These are phyloP conservation scores for Mucor mucedo DNA, from an alignment of 371 early-diverging fungal species.

Conservation along the genomic window DNA sequence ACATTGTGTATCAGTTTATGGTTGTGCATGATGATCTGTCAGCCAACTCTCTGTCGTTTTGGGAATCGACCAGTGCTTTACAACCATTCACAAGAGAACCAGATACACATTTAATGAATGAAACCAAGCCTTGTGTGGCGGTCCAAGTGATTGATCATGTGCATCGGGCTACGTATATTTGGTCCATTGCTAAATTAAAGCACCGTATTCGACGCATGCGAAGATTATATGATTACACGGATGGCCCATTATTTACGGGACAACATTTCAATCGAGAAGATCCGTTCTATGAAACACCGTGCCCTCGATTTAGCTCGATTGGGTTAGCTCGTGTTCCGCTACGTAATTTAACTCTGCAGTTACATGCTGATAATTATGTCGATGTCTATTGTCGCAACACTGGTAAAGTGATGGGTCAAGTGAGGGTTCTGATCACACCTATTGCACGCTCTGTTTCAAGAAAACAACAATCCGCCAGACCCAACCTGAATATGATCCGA, in stretches of 20 bases:
- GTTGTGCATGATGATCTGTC: constrained; percentile 61
- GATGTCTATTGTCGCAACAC: constrained; percentile 66
- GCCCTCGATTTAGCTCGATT: constrained; percentile 63
- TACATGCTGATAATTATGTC: constrained; percentile 57
- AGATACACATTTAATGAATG: constrained; percentile 47
- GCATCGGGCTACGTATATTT: constrained; percentile 69
- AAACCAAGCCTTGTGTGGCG: constrained; percentile 61
- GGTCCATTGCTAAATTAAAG: constrained; percentile 71
- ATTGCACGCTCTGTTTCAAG: constrained; percentile 38
- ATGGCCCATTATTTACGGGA: constrained; percentile 66
- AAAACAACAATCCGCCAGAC: constrained; percentile 15
- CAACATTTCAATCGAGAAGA: constrained; percentile 58
- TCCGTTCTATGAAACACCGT: constrained; percentile 68
- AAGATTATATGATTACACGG: constrained; percentile 69
- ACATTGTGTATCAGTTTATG: constrained; percentile 79
- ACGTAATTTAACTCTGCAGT: constrained; percentile 52
- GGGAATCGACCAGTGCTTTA: constrained; percentile 57
- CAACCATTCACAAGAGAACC: constrained; percentile 45
- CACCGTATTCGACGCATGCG: constrained; percentile 74
- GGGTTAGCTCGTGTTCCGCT: constrained; percentile 62
- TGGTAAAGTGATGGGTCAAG: constrained; percentile 54
- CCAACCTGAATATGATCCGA: constrained; percentile 6
- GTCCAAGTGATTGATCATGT: constrained; percentile 72
- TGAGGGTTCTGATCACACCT: constrained; percentile 53
- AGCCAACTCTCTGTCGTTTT: constrained; percentile 57